Base-by-base conservation (phyloP, 768 basidiomycete species). In the Russula earlei region DNA sequence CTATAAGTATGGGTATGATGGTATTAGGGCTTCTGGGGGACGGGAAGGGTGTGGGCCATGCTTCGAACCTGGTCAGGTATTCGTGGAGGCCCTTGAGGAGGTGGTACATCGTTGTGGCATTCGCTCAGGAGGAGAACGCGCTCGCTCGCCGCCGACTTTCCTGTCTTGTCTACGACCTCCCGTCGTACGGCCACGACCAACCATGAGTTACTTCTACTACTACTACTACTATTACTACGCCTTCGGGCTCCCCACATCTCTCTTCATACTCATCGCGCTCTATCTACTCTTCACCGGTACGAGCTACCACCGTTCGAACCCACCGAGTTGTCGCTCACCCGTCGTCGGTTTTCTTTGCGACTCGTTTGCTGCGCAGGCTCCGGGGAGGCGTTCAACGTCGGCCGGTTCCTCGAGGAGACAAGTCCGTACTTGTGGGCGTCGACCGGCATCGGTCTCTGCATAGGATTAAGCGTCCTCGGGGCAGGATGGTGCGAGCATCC, bases 401-500 rank as follows among this genome's bases (percentile, higher is more conserved):
- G 94, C 38, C 82, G 83, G 46, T 97, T 93, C 75, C 78, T 98
- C 24, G 93, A 94, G 68, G 90, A 96, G 74, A 83, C 90, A 25
- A 92, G 84, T 67, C 95, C 95, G 0, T 97, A 90, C 70, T 82
- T 85, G 36, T 98, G 91, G 91, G 94, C 85, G 0, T 77, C 91
- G 44, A 81, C 84, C 3, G 96, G 96, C 10, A 86, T 97, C 36
- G 93, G 90, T 17, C 75, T 97, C 40, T 95, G 91, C 65, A 91
- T 95, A 50, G 96, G 96, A 4, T 68, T 98, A 51, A 93, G 91
- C 65, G 93, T 96, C 3, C 72, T 92, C 2, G 96, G 95, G 56
- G 96, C 95, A 46, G 95, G 87, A 71, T 98, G 96, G 96, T 95
- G 44, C 59, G 88, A 71, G 20, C n/a, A 40, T 4, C 27, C 9